phyloP scores from a whole-genome alignment of 768 basidiomycete genomes.

The Russula ochroleuca region DNA sequence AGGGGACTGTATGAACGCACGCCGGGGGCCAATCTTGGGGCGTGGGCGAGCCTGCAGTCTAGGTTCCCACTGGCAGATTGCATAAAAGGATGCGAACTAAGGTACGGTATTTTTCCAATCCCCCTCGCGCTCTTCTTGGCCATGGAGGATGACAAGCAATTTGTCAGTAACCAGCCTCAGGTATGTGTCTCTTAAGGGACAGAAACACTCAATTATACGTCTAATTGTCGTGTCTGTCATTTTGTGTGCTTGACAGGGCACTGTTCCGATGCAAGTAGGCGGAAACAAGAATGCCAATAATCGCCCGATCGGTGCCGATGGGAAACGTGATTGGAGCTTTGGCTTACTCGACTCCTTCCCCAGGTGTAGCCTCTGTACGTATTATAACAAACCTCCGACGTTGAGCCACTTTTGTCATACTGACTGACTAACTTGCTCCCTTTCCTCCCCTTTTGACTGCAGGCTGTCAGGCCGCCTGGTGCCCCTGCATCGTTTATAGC shows the following conservation, averaged over 20 bases:
- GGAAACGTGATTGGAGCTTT: constrained; percentile 36
- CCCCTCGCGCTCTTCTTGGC: background rate
- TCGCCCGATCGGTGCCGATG: constrained; percentile 29
- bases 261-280: constrained; percentile 1
- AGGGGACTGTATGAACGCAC: too few species aligned
- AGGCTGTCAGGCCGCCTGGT: constrained; percentile 40
- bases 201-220: too few species aligned
- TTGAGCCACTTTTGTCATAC: too few species aligned
- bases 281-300: constrained; percentile 30
- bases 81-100: too few species aligned
- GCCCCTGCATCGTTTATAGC: constrained; percentile 42
- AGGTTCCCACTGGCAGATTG: too few species aligned
- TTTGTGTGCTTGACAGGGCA: background rate
- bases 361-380: background rate
- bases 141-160: background rate
- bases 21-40: too few species aligned
- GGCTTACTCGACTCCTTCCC: constrained; percentile 31
- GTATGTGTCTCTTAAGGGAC: background rate
- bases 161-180: background rate
- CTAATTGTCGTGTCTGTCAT: background rate
- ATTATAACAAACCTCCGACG: background rate
- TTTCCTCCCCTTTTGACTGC: background rate
- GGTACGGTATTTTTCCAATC: too few species aligned
- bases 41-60: too few species aligned
- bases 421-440: background rate